phyloP scores from a whole-genome alignment of 1,139 yeast species.

The Pichia sp. region DNA sequence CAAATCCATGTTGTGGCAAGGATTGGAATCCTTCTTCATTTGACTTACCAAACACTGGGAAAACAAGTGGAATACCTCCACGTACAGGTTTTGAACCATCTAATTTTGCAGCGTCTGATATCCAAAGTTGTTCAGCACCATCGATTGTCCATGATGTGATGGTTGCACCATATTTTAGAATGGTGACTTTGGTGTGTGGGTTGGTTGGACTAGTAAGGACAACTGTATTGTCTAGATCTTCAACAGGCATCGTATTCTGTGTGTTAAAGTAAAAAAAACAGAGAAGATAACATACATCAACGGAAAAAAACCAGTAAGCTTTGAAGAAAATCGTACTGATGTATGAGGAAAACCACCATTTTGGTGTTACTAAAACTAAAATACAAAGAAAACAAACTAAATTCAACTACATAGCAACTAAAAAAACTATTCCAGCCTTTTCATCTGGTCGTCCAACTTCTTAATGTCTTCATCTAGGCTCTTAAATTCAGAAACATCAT shows the following conservation, averaged over 20 bases:
- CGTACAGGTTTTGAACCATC: conserved; percentile 92
- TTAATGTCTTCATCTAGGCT: conserved; percentile 6
- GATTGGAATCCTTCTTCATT: conserved; percentile 34
- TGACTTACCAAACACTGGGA: conserved; percentile 89
- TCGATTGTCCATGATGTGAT: conserved; percentile 71
- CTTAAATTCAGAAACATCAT: background rate
- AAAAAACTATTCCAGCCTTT: background rate
- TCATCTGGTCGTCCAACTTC: conserved; percentile 3
- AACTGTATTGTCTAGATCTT: conserved; percentile 60
- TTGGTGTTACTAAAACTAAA: background rate
- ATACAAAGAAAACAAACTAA: background rate
- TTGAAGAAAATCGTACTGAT: background rate
- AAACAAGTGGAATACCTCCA: conserved; percentile 94
- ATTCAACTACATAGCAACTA: background rate
- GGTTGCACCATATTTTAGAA: conserved; percentile 85
- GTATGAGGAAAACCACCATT: background rate
- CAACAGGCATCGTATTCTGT: conserved; percentile 41
- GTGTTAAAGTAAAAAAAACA: background rate
- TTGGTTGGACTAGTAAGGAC: conserved; percentile 38
- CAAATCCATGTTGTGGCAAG: conserved; percentile 95
- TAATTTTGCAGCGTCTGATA: conserved; percentile 66
- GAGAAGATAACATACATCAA: background rate
- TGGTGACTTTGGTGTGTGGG: conserved; percentile 48
- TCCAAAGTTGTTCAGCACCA: conserved; percentile 69
- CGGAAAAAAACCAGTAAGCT: background rate